Conservation (phyloP, 768 basidiomycete species). For the Chiua virens region DNA sequence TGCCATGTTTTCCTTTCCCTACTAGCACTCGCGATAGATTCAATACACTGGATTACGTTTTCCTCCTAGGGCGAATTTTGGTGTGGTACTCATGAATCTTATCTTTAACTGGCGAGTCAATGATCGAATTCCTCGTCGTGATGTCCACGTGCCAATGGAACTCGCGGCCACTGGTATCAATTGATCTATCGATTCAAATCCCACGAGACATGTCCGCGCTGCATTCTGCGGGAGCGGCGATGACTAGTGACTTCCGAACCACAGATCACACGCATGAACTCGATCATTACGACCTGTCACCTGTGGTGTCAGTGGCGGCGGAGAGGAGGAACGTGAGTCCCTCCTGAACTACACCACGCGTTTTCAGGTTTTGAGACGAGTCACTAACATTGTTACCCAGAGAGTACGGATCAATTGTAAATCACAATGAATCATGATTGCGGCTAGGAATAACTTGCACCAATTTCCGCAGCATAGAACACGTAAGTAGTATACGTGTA, state of each 20-base stretch:
- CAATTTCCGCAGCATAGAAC: constrained; percentile 7
- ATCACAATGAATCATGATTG: not conserved
- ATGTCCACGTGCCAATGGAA: constrained; percentile 11
- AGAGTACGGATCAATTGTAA: too few species aligned
- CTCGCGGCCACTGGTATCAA: too few species aligned
- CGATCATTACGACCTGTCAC: not conserved
- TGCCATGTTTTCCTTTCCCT: not conserved
- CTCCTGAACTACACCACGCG: too few species aligned
- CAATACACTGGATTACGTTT: constrained; percentile 5
- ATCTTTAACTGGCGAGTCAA: not conserved
- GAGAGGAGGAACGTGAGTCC: not conserved
- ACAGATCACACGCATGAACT: not conserved
- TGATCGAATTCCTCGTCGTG: not conserved
- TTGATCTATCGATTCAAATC: too few species aligned
- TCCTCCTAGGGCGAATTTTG: not conserved
- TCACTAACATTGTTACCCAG: too few species aligned
- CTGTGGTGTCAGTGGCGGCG: too few species aligned
- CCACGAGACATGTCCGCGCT: not conserved
- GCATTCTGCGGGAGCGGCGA: not conserved
- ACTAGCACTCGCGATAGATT: constrained; percentile 6
- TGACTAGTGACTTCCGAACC: not conserved
- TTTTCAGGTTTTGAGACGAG: too few species aligned
- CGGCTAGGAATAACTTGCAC: not conserved
- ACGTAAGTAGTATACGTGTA: constrained; percentile 23
- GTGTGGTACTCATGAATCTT: constrained; percentile 3